Base-by-base conservation (phyloP, 129 eudicot genomes). In the Flaveria ramosissima region DNA sequence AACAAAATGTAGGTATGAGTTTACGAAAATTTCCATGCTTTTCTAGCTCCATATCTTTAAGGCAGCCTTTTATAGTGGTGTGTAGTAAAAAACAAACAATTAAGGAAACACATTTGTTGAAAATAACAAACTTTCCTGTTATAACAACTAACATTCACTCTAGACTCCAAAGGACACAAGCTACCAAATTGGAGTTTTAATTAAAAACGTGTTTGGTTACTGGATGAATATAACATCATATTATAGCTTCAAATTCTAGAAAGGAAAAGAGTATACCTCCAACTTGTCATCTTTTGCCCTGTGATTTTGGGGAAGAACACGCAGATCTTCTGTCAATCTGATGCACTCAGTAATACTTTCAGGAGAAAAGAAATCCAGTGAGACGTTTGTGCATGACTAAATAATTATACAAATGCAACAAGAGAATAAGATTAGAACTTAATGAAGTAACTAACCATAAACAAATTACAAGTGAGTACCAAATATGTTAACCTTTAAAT, bases 351-450 rank as follows among this genome's bases (percentile, higher is more conserved):
- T 12, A 75, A 85, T 62, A 78, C 79, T 85, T 82, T 85, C 89
- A 65, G 89, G 86, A n/a, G 89, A 85, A 9, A 85, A 79, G 43
- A 85, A 85, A 27, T 76, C 84, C 60, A 79, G 64, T 9, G 86
- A 75, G 45, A 85, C 86, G 39, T 78, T 85, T 63, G 74, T 85
- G 47, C 89, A 85, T 32, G 89, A 85, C 89, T 85, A 76, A 11
- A 55, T 55, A 50, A 23, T n/a, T 47, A 73, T 30, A 61, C 24
- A 70, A 70, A 50, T 24, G 72, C 46, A 50, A 16, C n/a, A 74
- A 17, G 52, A 41, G 17, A 24, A 16, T 15, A 42, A 48, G 14
- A 50, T 71, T 10, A 50, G 60, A 20, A 16, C 17, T 72, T 32
- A 52, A 55, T 53, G 36, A 52, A 72, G 27, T 26, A 26, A 26